These are phyloP conservation scores for Trypanosoma platydactyli DNA, from an alignment of 208 protist species.

Conservation along the genomic window DNA sequence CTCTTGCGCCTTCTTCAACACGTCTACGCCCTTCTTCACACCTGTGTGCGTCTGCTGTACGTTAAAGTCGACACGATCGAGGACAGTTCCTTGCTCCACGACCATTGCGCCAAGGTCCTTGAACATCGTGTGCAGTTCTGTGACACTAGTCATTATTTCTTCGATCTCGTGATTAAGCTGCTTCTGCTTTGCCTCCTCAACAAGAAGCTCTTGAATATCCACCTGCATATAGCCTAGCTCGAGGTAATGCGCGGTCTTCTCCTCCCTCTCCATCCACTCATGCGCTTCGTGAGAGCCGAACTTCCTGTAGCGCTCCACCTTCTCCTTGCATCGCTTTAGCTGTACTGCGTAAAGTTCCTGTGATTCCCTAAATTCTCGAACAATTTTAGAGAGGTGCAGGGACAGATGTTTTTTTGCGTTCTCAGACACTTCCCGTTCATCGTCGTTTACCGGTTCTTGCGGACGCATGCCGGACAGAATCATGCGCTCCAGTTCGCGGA, in stretches of 20 bases:
- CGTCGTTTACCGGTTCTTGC: slow-evolving; percentile 36
- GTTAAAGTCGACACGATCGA: slow-evolving; percentile 93
- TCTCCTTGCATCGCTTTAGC: slow-evolving; percentile 52
- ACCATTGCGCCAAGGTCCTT: slow-evolving; percentile 73
- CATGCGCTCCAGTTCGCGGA: slow-evolving; percentile 71
- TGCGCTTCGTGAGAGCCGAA: slow-evolving; percentile 53
- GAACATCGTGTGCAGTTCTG: slow-evolving; percentile 88
- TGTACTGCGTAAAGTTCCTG: slow-evolving; percentile 64
- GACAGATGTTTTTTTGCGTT: slow-evolving; percentile 58
- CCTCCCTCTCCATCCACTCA: slow-evolving; percentile 57
- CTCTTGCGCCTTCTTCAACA: slow-evolving; percentile 83
- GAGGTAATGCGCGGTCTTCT: slow-evolving; percentile 63
- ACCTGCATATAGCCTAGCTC: slow-evolving; percentile 75
- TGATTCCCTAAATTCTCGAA: slow-evolving; percentile 44
- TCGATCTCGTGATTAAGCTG: slow-evolving; percentile 74
- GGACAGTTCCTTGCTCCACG: slow-evolving; percentile 85
- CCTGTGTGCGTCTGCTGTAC: slow-evolving; percentile 60
- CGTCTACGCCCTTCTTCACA: slow-evolving; percentile 52
- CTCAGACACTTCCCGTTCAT: slow-evolving; percentile 48
- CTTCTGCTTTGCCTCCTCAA: slow-evolving; percentile 59
- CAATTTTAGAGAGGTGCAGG: slow-evolving; percentile 35
- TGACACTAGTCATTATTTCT: slow-evolving; percentile 77
- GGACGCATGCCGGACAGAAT: slow-evolving; percentile 48
- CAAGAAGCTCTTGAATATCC: slow-evolving; percentile 75
- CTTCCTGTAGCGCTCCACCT: slow-evolving; percentile 52